Evolutionary conservation across 2,329 filamentous ascomycete genomes (phyloP).

Genomic region (Colletotrichum abscissum): DNA sequence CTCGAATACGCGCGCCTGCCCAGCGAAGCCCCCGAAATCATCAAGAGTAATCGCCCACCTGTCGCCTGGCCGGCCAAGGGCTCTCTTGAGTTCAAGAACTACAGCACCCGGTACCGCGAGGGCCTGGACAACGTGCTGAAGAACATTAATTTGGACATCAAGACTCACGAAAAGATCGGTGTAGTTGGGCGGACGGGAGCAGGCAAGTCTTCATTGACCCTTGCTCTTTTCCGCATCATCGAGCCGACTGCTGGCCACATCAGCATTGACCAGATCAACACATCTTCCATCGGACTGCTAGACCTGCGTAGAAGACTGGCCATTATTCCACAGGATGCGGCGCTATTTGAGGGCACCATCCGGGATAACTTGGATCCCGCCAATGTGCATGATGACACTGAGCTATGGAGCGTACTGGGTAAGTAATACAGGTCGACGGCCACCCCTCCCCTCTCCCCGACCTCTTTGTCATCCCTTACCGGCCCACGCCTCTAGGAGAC

Average conservation of each 20-base stretch:
- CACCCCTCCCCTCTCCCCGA: conserved; percentile 6
- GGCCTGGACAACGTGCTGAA: conserved; percentile 93
- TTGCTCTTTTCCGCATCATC: conserved; percentile 95
- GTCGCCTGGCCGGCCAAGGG: conserved; percentile 93
- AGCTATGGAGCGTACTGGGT: conserved; percentile 96
- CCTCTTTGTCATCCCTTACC: conserved; percentile 2
- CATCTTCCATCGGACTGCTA: conserved; percentile 87
- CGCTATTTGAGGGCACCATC: conserved; percentile 92
- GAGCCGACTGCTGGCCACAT: conserved; percentile 87
- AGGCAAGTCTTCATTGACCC: conserved; percentile 92
- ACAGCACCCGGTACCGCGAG: conserved; percentile 91
- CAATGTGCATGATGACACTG: conserved; percentile 95
- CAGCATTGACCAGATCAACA: conserved; percentile 89
- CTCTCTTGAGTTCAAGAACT: conserved; percentile 90
- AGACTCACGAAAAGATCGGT: conserved; percentile 97
- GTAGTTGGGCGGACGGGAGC: conserved; percentile 96
- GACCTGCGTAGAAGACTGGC: conserved; percentile 90
- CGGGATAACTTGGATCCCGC: conserved; percentile 96
- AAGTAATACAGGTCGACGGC: conserved; percentile 52
- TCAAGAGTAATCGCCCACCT: conserved; percentile 86
- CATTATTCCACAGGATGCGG: conserved; percentile 98
- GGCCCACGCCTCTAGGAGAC: conserved; percentile 31
- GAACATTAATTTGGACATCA: conserved; percentile 91
- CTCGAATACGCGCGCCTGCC: conserved; percentile 93
- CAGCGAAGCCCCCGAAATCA: conserved; percentile 93